A percentile compares a stretch with the other conserved stretches of the same genome.
phyloP scores from a whole-genome alignment of 2,329 filamentous ascomycete genomes.

The Pseudogymnoascus sp. region DNA sequence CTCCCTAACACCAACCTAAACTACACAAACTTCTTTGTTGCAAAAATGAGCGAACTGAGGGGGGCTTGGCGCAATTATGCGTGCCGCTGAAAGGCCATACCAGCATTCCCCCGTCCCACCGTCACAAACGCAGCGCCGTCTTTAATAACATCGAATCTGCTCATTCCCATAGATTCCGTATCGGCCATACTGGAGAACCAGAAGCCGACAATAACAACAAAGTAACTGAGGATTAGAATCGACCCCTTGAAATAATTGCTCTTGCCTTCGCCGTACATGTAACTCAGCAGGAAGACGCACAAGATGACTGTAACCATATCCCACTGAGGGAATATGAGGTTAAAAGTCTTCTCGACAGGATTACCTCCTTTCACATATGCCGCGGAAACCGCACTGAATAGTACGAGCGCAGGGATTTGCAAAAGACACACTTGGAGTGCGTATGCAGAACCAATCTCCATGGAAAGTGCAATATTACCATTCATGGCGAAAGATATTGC shows the following conservation, averaged over 20 bases:
- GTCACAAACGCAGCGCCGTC: constrained; percentile 27
- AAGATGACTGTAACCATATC: constrained; percentile 97
- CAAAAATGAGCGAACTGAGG: neutral
- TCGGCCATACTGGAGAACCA: constrained; percentile 61
- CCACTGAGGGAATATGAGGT: constrained; percentile 95
- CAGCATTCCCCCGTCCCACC: constrained; percentile 24
- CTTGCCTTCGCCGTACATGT: constrained; percentile 97
- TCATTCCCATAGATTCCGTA: constrained; percentile 24
- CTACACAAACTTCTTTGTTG: neutral
- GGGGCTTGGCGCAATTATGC: neutral
- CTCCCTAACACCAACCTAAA: neutral
- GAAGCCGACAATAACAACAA: constrained; percentile 87
- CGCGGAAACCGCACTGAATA: constrained; percentile 76
- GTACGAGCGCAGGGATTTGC: constrained; percentile 84
- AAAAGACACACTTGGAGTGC: constrained; percentile 91
- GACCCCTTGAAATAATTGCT: constrained; percentile 99
- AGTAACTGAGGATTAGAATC: constrained; percentile 83
- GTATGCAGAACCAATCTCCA: constrained; percentile 98
- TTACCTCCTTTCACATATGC: constrained; percentile 45
- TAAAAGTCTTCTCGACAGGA: constrained; percentile 59
- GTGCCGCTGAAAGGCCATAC: constrained; percentile 24
- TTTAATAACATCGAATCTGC: constrained; percentile 28
- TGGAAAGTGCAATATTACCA: constrained; percentile 94
- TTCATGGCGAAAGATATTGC: constrained; percentile 99
- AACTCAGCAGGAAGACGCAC: constrained; percentile 91